phyloP scores from a whole-genome alignment of 148 eudicot genomes.

The Talinum fruticosum region DNA sequence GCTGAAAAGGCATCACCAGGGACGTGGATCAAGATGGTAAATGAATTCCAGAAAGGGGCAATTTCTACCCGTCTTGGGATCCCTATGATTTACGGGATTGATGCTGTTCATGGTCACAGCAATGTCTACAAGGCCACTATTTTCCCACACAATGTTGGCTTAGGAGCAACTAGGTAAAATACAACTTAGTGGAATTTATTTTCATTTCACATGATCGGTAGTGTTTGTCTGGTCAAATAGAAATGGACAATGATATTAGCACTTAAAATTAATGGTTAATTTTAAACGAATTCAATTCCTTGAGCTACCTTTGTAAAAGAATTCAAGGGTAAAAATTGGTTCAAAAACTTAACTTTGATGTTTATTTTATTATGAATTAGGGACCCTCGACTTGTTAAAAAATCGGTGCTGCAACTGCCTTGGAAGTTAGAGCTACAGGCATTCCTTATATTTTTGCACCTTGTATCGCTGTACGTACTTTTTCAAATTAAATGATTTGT shows the following conservation, averaged over 20 bases:
- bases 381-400: conserved; percentile 60
- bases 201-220: too few species aligned
- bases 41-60: conserved; percentile 64
- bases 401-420: conserved; percentile 76
- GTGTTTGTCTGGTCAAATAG: too few species aligned
- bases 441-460: conserved; percentile 62
- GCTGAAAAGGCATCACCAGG: conserved; percentile 53
- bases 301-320: too few species aligned
- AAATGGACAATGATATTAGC: too few species aligned
- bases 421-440: conserved; percentile 34
- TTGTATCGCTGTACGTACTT: conserved; percentile 56
- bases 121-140: conserved; percentile 71
- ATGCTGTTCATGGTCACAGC: conserved; percentile 83
- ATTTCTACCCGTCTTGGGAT: conserved; percentile 72
- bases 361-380: conserved; percentile 26
- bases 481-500: too few species aligned
- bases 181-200: background rate
- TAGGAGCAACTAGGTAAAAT: conserved; percentile 79
- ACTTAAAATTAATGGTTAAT: too few species aligned
- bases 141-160: conserved; percentile 79
- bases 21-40: conserved; percentile 75
- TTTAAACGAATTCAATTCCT: too few species aligned
- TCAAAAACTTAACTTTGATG: background rate
- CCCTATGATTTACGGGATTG: conserved; percentile 88
- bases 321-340: too few species aligned